Evolutionary conservation across 306 rosid species (phyloP), one percentile per base, ranked within the genome.

Genomic region (Malus fusca): DNA sequence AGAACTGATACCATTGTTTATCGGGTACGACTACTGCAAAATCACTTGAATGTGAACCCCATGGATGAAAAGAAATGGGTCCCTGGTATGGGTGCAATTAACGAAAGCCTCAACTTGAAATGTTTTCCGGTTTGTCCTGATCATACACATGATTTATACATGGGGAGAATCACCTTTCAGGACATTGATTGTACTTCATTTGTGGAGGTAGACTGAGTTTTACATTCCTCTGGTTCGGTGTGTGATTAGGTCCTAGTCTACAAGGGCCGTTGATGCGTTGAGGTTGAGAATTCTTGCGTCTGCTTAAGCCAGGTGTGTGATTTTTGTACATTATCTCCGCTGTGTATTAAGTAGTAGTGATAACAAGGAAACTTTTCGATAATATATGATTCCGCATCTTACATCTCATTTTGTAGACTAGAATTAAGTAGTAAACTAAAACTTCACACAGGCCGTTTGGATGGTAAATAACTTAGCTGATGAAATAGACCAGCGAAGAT

Each of bases 111-210:
- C 72, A 69, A 91, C 74, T 78, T 19, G 64, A 90, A 85, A 75
- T 94, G 98, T 76, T 87, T 94, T 71, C 96, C 96, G 75, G 87
- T 94, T 8, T 91, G 97, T 84, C 65, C 85, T 43, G 85, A 87
- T 81, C 98, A 94, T 83, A 72, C 85, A 8, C 78, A 76, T 66
- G 92, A 88, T 77, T 82, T 94, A 55, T 94, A 90, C 80, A 72
- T 82, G 84, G 96, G 96, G 43, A 87, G 72, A 77, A 83, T 87
- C 76, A 87, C 88, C 18, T 90, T 94, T 77, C 90, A 91, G 78
- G 97, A 91, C 78, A 75, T 94, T 72, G 97, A 91, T 48, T 91
- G 86, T 59, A 69, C 93, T 68, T 82, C 82, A 66, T 86, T 75
- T 76, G 75, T 83, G 40, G 86, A 87, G 70, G 81, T 77, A 44